Percentiles rank a stretch among this genome's conserved stretches.
Conservation (phyloP, 805 yeast genomes). For the Metschnikowia shivogae region DNA sequence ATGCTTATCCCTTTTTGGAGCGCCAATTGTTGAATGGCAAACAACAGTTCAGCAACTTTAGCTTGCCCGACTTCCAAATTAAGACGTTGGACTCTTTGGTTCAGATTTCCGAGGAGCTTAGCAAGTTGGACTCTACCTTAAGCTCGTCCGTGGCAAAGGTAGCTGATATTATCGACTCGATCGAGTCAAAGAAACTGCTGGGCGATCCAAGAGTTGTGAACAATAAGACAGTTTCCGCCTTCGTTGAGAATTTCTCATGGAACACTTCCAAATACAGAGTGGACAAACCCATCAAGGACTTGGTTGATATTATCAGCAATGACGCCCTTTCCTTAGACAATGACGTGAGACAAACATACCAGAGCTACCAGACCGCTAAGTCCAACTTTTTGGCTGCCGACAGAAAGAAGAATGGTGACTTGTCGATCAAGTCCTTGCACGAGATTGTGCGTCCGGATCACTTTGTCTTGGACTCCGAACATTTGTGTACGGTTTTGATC, state of each 20-base stretch:
- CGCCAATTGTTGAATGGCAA: slow-evolving; percentile 53
- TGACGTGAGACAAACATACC: slow-evolving; percentile 76
- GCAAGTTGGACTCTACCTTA: slow-evolving; percentile 78
- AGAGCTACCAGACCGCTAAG: slow-evolving; percentile 75
- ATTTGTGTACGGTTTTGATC: slow-evolving; percentile 76
- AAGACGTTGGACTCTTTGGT: slow-evolving; percentile 93
- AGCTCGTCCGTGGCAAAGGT: slow-evolving; percentile 65
- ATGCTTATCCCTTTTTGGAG: slow-evolving; percentile 53
- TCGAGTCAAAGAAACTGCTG: slow-evolving; percentile 18
- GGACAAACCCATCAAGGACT: slow-evolving; percentile 76
- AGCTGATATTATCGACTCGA: slow-evolving; percentile 61
- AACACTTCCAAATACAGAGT: slow-evolving; percentile 79
- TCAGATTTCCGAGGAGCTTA: slow-evolving; percentile 83
- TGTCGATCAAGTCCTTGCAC: slow-evolving; percentile 85
- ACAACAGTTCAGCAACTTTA: slow-evolving; percentile 52
- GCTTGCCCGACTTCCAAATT: slow-evolving; percentile 82
- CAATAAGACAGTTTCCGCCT: slow-evolving; percentile 52
- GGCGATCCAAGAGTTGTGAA: slow-evolving; percentile 38
- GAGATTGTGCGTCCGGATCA: slow-evolving; percentile 80
- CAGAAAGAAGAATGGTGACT: slow-evolving; percentile 89
- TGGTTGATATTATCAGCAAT: slow-evolving; percentile 62
- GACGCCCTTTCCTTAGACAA: slow-evolving; percentile 82
- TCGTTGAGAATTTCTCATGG: slow-evolving; percentile 79
- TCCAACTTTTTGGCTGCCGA: slow-evolving; percentile 83
- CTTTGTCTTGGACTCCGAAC: slow-evolving; percentile 81